Evolutionary conservation across 305 asterid species (phyloP), one percentile per base, ranked within the genome.

Genomic region (Nicotiana rustica): DNA sequence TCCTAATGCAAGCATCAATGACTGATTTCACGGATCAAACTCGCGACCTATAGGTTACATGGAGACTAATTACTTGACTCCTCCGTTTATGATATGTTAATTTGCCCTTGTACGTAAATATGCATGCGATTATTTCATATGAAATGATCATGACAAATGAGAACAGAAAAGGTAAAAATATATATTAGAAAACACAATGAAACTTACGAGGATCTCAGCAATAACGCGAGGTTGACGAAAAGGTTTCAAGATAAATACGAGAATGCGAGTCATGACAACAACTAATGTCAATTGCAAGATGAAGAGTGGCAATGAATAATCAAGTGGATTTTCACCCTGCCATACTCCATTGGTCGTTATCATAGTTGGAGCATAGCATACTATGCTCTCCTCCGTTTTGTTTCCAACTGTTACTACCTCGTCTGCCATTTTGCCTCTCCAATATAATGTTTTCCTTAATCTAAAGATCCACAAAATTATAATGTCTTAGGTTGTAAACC

Each of bases 281-380:
- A 95, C 94, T 55, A 95, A 85, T 1, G 95, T 87, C 62, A 95
- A 82, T 82, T 95, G 98, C 86, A 95, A 65, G 25, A 94, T 90
- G 88, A 95, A 93, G 81, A 94, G 95, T 36, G 99, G 98, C 67
- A 95, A 81, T 0, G 99, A 92, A 81, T 91, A 95, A 84, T 94
- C 96, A 86, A 95, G 84, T 13, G 99, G 99, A 86, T 94, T 93
- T 84, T 95, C 98, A 0, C 99, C 99, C 68, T 94, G 97, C 97
- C 98, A 95, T 1, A 94, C 88, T 0, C 99, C 99, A 31, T 92
- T 94, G 18, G 98, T 92, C 7, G 97, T 91, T 31, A 95, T 90
- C 98, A 93, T 92, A 0, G 94, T 92, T 29, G 99, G 98, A 15
- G 98, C 92, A 70, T 95, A 95, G 83, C 99, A 95, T 80, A 93